Base-by-base conservation (phyloP, 1,139 yeast genomes). In the Yamadazyma epiphylla region DNA sequence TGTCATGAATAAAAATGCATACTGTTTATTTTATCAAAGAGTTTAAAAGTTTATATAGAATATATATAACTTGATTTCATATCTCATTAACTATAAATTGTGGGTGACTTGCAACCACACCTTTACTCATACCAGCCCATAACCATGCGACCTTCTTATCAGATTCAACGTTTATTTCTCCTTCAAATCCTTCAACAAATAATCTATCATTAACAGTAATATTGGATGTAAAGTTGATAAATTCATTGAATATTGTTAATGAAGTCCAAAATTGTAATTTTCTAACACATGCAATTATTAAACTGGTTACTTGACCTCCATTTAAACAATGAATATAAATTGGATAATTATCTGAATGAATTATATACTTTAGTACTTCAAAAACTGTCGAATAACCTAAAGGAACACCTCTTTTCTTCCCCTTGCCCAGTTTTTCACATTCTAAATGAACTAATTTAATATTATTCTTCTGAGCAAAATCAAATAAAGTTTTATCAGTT, bases 181-280 rank as follows among this genome's bases (percentile, higher is more conserved):
- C 84, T 34, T 73, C 64, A 50, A 86, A 88, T 13, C 79, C 79
- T 42, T 88, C 95, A 15, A 91, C 87, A 51, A 89, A 91, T 32
- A 65, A 69, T 37, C 95, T 66, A 49, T 89, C 97, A 38, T 85
- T 84, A 16, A 85, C 76, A 24, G 88, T 88, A 27, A 86, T 79
- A 31, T 79, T 80, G n/a, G 85, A 78, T 5, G 89, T 75, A 52
- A 76, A 88, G 38, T 80, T 77, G 27, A 84, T 70, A 48, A 85
- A 89, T 55, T 91, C 98, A 42, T 82, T 87, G 45, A 84, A 78
- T 11, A 91, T 87, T 0, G 96, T 80, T 5, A 88, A 87, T 12
- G 86, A 75, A 7, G 94, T 81, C 98, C 98, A 91, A 46, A 83
- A 79, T 24, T 87, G 85, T 21, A 85, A 61, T 47, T 85, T 85